Base-by-base conservation (phyloP, 495 filamentous ascomycete species). In the Rostrohypoxylon terebratum region DNA sequence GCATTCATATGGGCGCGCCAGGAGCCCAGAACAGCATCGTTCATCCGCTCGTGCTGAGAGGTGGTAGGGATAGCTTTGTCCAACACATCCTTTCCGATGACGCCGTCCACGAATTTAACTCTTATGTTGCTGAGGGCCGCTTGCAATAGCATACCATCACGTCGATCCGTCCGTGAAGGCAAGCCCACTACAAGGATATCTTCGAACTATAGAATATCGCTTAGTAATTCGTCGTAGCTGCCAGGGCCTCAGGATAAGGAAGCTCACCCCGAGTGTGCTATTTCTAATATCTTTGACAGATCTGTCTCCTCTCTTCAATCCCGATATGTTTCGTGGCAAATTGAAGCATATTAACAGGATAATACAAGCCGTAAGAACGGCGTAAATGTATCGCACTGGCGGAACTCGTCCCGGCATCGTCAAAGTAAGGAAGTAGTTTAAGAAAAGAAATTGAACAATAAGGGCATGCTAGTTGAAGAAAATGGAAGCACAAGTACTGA, bases 91-190 rank as follows among this genome's bases (percentile, higher is more conserved):
- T 70, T 67, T 25, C 83, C 81, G 23, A 70, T 45, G 0, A 82
- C 81, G 0, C 84, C 85, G 53, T 84, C 77, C n/a, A 87, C 77
- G 60, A 84, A 85, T 21, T 88, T 82, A 0, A 86, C 72, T 3
- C 81, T 76, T 50, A 88, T 79, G 8, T 83, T 77, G 10, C 79
- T 80, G 1, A 85, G 67, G 2, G 83, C 81, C 13, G 87, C 81
- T 4, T 82, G 77, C 5, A 88, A 65, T 0, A 77, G 73, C 21
- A 89, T 78, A 28, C 79, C 84, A 77, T 89, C 86, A 20, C 84
- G 83, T 40, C 86, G 84, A 67, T 89, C 87, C 1, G 85, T 83
- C 34, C 87, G 79, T 18, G 82, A 78, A 6, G 83, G 82, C 34
- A 75, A 63, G 25, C 73, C 66, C 13, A 75, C 63, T 0, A 73